phyloP scores from a whole-genome alignment of 805 yeast species.

The Zygoascus flipseniorum region DNA sequence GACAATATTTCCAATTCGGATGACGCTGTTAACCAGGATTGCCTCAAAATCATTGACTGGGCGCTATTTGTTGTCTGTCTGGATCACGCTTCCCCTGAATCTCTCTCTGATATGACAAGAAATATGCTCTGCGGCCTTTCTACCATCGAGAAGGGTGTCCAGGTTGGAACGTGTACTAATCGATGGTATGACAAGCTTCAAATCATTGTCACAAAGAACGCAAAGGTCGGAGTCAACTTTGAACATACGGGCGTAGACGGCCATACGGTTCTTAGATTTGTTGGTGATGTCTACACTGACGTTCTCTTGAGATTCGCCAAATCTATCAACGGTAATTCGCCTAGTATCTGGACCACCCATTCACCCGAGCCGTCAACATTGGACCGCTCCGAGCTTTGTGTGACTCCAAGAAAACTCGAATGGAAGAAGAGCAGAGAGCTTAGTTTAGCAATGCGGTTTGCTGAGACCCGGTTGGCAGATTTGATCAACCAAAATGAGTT shows the following conservation, averaged over 20 bases:
- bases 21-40: constrained; percentile 52
- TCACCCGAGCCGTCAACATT: constrained; percentile 43
- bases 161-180: constrained; percentile 88
- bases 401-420: constrained; percentile 79
- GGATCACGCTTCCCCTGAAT: constrained; percentile 64
- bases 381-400: constrained; percentile 38
- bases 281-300: constrained; percentile 85
- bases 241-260: constrained; percentile 93
- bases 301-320: constrained; percentile 81
- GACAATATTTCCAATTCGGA: constrained; percentile 31
- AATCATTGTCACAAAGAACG: constrained; percentile 77
- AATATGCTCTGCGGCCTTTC: constrained; percentile 86
- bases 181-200: constrained; percentile 93
- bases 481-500: constrained; percentile 85
- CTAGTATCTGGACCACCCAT: constrained; percentile 55
- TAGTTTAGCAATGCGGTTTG: constrained; percentile 74
- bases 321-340: constrained; percentile 67
- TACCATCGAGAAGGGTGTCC: constrained; percentile 72
- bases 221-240: constrained; percentile 87
- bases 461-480: constrained; percentile 82
- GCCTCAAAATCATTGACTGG: constrained; percentile 65
- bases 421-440: constrained; percentile 78
- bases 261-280: constrained; percentile 82
- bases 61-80: constrained; percentile 78
- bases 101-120: constrained; percentile 53